These are phyloP conservation scores for Mycena haematopus DNA, from an alignment of 768 basidiomycete species.

Conservation along the genomic window DNA sequence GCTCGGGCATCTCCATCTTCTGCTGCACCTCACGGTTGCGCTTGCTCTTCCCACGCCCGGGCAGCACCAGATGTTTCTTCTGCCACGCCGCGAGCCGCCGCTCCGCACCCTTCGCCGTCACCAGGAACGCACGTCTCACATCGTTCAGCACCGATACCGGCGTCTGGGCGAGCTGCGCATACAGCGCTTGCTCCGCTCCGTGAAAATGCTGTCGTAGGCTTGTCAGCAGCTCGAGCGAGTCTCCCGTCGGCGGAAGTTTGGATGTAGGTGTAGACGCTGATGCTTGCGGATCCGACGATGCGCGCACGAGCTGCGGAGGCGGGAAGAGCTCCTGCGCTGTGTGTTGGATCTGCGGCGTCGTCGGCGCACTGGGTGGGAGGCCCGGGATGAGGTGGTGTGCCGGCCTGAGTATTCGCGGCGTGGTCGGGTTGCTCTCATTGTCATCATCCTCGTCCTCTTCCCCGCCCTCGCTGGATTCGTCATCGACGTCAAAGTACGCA, in stretches of 20 bases:
- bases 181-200: constrained; percentile 62
- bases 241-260: constrained; percentile 30
- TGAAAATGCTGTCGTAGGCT: constrained; percentile 64
- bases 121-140: constrained; percentile 62
- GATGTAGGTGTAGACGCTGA: constrained; percentile 24
- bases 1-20: constrained; percentile 47
- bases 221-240: constrained; percentile 45
- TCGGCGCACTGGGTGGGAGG: constrained; percentile 27
- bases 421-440: constrained; percentile 2
- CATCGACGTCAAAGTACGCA: constrained; percentile 44
- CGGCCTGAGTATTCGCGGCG: constrained; percentile 18
- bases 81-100: constrained; percentile 68
- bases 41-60: constrained; percentile 7
- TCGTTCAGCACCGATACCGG: constrained; percentile 60
- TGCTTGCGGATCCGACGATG: constrained; percentile 12
- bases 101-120: constrained; percentile 57
- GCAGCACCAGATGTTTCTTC: constrained; percentile 58
- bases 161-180: constrained; percentile 57
- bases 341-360: constrained; percentile 20
- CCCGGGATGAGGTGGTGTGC: constrained; percentile 9
- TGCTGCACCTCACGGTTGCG: constrained; percentile 33
- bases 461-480: constrained; percentile 30
- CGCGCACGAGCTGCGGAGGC: constrained; percentile 6
- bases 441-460: constrained; percentile 9
- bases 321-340: constrained; percentile 24